Conservation (phyloP, 1,284 basidiomycete species). For the Trichosporon sp. region DNA sequence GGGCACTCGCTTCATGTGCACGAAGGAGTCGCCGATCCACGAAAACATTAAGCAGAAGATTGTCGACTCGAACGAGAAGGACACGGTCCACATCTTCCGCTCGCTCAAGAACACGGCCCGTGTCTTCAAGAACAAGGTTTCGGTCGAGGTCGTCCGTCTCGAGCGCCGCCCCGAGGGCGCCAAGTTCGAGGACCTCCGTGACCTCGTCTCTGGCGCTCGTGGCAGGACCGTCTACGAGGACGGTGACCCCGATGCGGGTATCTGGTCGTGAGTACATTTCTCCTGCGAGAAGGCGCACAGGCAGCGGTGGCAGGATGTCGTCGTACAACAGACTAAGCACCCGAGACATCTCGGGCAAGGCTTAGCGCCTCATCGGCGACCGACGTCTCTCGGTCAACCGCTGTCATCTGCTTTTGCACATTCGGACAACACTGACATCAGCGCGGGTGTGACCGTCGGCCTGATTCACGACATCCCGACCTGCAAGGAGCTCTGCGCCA, state of each 20-base stretch:
- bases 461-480: constrained; percentile 85
- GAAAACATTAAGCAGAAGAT: constrained; percentile 88
- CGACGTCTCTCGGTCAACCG: constrained; percentile 3
- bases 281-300: background rate
- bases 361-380: background rate
- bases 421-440: constrained; percentile 35
- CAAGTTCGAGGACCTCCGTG: constrained; percentile 81
- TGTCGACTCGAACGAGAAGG: constrained; percentile 75
- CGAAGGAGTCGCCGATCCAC: constrained; percentile 73
- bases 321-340: background rate
- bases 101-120: constrained; percentile 82
- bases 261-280: constrained; percentile 64
- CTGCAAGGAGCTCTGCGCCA: constrained; percentile 71
- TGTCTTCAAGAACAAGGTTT: constrained; percentile 68
- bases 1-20: constrained; percentile 60
- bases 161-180: constrained; percentile 79
- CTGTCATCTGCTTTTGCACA: no score
- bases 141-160: constrained; percentile 72
- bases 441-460: constrained; percentile 74
- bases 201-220: constrained; percentile 78
- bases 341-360: background rate
- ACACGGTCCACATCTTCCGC: constrained; percentile 85
- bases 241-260: constrained; percentile 82
- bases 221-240: constrained; percentile 73
- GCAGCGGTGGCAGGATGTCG: background rate